Evolutionary conservation across 2,329 filamentous ascomycete species (phyloP), one percentile per base, ranked within the genome.

Genomic region (Xylaria sp.): DNA sequence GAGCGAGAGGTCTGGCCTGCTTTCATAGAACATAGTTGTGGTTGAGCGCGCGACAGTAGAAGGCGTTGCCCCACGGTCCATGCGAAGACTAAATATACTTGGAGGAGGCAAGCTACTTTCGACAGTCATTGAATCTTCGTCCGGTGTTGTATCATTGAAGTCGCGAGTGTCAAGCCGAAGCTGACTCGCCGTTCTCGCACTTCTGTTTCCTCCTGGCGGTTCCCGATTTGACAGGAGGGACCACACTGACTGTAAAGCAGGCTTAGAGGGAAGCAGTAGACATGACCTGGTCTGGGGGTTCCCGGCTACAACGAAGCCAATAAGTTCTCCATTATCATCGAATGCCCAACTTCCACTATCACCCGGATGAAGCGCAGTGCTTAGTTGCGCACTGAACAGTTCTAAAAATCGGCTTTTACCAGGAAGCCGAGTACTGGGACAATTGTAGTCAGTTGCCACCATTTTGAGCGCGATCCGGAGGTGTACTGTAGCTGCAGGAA

Each of bases 261-360:
- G 3, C 15, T 4, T 13, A 23, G 41, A 9, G n/a, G 63, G 60
- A 23, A 56, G 60, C 33, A 65, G 29, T 8, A 65, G 37, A 57
- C 63, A 65, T 31, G 48, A 57, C 7, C 38, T 31, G 10, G 52
- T 60, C 25, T 57, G 54, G 9, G 52, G 47, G 33, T 48, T 60
- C n/a, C 63, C 63, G 3, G 63, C 60, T 29, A 63, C n/a, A 10
- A 65, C 63, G 8, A 60, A 57, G 8, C 63, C 63, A 21, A 54
- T 17, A 37, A 60, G 15, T 4, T 54, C 27, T 11, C 52, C 46
- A 6, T 27, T 19, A 10, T 21, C 37, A 35, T 56, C 27, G 17
- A 49, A 65, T 19, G 56, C 63, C 60, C 63, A 65, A 17, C 63
- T 63, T 11, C 63, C 60, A 9, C 59, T 59, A n/a, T 65, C 63